phyloP scores from a whole-genome alignment of 352 stramenopile species.

The Poterioochromonas sp. region DNA sequence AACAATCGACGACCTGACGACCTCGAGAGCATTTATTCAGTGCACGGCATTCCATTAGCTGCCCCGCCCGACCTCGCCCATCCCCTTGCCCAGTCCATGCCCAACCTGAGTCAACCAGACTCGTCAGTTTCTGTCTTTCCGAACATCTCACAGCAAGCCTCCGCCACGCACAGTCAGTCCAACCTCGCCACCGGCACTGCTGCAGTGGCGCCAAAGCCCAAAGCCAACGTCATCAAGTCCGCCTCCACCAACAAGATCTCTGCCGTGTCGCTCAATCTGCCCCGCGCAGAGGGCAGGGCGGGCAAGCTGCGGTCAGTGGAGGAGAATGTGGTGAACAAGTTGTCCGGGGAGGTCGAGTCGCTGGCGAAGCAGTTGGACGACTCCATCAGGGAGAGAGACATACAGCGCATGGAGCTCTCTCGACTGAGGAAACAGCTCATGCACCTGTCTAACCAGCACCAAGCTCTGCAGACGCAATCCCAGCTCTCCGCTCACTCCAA shows the following conservation, averaged over 20 bases:
- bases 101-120: no score
- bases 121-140: no score
- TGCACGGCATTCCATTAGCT: not conserved
- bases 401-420: not conserved
- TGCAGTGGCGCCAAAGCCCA: not conserved
- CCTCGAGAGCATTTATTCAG: not conserved
- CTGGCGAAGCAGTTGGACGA: conserved; percentile 20
- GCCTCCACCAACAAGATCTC: not conserved
- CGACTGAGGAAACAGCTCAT: not conserved
- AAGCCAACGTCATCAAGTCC: not conserved
- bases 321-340: not conserved
- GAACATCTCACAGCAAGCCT: no score
- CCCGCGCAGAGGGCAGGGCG: not conserved
- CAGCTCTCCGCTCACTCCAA: not conserved
- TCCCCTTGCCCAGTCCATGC: no score
- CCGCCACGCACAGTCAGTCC: no score
- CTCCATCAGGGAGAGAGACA: not conserved
- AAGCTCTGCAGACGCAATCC: not conserved
- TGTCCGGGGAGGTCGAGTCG: not conserved
- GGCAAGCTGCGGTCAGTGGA: not conserved
- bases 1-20: not conserved
- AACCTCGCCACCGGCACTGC: not conserved
- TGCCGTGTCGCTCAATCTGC: not conserved
- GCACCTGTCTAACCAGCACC: not conserved
- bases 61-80: no score